phyloP scores from a whole-genome alignment of 2,329 filamentous ascomycete species.

The Xylaria sp. region DNA sequence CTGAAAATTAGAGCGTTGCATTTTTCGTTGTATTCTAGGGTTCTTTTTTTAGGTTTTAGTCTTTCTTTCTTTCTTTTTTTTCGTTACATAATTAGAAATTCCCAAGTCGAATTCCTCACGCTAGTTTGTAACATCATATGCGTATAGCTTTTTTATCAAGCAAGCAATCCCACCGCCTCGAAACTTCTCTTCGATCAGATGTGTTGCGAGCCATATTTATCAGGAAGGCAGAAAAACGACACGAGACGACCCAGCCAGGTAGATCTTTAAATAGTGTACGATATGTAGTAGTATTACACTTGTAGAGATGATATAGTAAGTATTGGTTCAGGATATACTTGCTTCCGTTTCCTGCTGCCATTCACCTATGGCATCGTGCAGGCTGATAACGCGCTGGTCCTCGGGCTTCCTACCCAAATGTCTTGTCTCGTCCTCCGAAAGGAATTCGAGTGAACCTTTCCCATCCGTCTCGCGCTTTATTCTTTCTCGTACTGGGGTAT shows the following conservation, averaged over 20 bases:
- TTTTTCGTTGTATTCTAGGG: neutral
- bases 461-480: slow-evolving; percentile 36
- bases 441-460: slow-evolving; percentile 35
- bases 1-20: neutral
- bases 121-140: too few relatives aligned
- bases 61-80: neutral
- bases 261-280: neutral
- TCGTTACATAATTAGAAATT: too few relatives aligned
- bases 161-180: too few relatives aligned
- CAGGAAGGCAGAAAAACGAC: too few relatives aligned
- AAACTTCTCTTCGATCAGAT: too few relatives aligned
- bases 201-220: too few relatives aligned
- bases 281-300: neutral
- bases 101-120: too few relatives aligned
- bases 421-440: slow-evolving; percentile 31
- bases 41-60: neutral
- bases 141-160: too few relatives aligned
- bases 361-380: slow-evolving; percentile 35
- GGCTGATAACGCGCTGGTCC: slow-evolving; percentile 36
- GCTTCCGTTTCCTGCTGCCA: slow-evolving; percentile 32
- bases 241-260: too few relatives aligned
- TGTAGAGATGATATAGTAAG: neutral
- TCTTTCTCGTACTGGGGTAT: slow-evolving; percentile 39
- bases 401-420: slow-evolving; percentile 39
- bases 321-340: neutral